These are phyloP conservation scores for Clarireedia hainanense DNA, from an alignment of 2,329 filamentous ascomycete genomes.

Conservation along the genomic window DNA sequence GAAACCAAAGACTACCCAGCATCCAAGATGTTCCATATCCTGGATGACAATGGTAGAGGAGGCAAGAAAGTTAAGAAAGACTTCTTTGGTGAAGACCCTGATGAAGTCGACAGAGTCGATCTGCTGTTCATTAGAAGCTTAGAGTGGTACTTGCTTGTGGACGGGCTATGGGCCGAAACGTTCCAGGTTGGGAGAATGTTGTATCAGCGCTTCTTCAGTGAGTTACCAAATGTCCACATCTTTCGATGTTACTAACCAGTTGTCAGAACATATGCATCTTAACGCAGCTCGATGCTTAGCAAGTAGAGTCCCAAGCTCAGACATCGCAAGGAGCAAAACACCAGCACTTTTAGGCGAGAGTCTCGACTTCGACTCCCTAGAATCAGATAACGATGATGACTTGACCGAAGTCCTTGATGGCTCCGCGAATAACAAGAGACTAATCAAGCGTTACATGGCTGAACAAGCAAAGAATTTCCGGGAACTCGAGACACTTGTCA, in stretches of 20 bases:
- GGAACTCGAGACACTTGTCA: slow-evolving; percentile 61
- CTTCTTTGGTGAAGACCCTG: slow-evolving; percentile 61
- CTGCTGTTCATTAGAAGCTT: slow-evolving; percentile 67
- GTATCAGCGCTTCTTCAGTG: slow-evolving; percentile 81
- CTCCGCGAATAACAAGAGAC: slow-evolving; percentile 29
- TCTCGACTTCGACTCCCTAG: slow-evolving; percentile 29
- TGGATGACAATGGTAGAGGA: slow-evolving; percentile 37
- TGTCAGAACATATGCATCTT: slow-evolving; percentile 36
- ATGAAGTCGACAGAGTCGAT: slow-evolving; percentile 55
- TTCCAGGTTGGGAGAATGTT: slow-evolving; percentile 61
- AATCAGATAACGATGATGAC: slow-evolving; percentile 23
- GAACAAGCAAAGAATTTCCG: slow-evolving; percentile 54
- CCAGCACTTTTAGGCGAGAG: slow-evolving; percentile 33
- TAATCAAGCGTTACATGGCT: slow-evolving; percentile 32
- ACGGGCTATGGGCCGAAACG: slow-evolving; percentile 63
- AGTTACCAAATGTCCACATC: slow-evolving; percentile 33
- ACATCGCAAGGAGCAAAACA: slow-evolving; percentile 30
- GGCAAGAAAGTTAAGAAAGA: slow-evolving; percentile 60
- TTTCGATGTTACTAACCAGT: slow-evolving; percentile 14
- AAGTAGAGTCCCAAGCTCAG: slow-evolving; percentile 40
- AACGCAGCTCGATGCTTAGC: slow-evolving; percentile 47
- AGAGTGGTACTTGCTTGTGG: slow-evolving; percentile 75
- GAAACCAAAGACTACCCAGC: slow-evolving; percentile 32
- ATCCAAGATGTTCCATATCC: slow-evolving; percentile 42
- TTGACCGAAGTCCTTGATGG: slow-evolving; percentile 28